Evolutionary conservation across 176 grass and related monocot genomes (phyloP), one percentile per base, ranked within the genome.

Genomic region (Bromus sterilis): DNA sequence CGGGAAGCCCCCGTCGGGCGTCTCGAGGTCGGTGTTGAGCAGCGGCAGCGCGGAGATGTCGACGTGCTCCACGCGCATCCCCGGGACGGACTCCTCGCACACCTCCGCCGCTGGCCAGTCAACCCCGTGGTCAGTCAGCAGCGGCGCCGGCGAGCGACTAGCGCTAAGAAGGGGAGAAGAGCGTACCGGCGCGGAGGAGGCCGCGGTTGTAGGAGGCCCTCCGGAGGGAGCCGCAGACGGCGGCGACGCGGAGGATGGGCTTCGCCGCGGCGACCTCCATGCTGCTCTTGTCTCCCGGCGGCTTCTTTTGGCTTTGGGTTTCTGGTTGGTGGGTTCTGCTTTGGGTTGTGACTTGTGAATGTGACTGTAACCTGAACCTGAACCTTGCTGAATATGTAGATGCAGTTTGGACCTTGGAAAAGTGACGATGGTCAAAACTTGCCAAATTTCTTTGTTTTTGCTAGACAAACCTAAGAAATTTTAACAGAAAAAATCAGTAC

Each of bases 161-260:
- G 18, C 7, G 49, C 49, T 23, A 68, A 58, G 79, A 26, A 81
- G 61, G 0, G 24, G 20, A 34, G 61, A 49, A 49, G 46, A 51
- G 46, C 15, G 55, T 86, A 89, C 96, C 96, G 65, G 90, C 79
- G 76, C 90, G 90, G 79, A 98, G 86, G 84, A 95, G 96, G 76
- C 96, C 93, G 56, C 86, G 82, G 84, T 98, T 95, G 90, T 72
- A 95, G 23, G 96, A 95, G 63, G 82, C 90, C 75, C 79, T 93
- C 82, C 93, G 96, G 72, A 98, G 88, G 24, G 93, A 98, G 73
- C 96, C 96, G 79, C 90, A 93, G 86, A 98, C 42, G 37, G 90
- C 89, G 28, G 82, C 90, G 6, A 98, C 77, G 66, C 76, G 85
- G 25, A 94, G 79, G 77, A 85, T 3, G 33, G 92, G 86, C 30